Percentiles rank a stretch among this genome's conserved stretches.
Evolutionary conservation across 495 filamentous ascomycete species (phyloP).

Genomic region (Aspergillus asperescens): DNA sequence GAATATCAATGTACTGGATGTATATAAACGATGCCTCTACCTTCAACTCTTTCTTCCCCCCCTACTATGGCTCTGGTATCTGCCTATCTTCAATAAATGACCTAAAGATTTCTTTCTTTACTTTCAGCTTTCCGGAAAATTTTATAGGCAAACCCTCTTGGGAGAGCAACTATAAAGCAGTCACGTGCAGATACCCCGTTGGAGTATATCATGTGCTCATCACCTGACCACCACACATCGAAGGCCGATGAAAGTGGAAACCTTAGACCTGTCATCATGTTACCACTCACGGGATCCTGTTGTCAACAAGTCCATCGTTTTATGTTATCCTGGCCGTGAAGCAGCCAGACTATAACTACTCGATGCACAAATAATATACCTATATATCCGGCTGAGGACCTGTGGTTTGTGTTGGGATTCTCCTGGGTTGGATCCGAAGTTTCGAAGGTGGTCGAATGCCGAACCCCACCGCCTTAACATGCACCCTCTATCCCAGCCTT

Average conservation of each 20-base stretch:
- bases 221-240: neutral
- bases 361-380: conserved; percentile 1
- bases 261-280: conserved; percentile 17
- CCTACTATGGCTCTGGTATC: too few relatives aligned
- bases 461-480: conserved; percentile 4
- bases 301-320: neutral
- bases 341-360: neutral
- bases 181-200: too few relatives aligned
- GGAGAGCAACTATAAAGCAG: too few relatives aligned
- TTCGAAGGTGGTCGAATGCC: neutral
- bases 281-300: conserved; percentile 8
- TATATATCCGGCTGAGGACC: too few relatives aligned
- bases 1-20: neutral
- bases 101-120: too few relatives aligned
- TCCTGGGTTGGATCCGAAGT: neutral
- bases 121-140: too few relatives aligned
- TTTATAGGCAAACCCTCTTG: too few relatives aligned
- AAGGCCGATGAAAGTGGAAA: conserved; percentile 5
- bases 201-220: neutral
- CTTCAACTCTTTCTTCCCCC: too few relatives aligned
- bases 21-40: too few relatives aligned
- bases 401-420: neutral
- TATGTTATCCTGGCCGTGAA: neutral
- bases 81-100: too few relatives aligned
- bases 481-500: neutral